A percentile compares a stretch with the other conserved stretches of the same genome.
phyloP scores from a whole-genome alignment of 495 filamentous ascomycete genomes.

The Xylaria telfairii region DNA sequence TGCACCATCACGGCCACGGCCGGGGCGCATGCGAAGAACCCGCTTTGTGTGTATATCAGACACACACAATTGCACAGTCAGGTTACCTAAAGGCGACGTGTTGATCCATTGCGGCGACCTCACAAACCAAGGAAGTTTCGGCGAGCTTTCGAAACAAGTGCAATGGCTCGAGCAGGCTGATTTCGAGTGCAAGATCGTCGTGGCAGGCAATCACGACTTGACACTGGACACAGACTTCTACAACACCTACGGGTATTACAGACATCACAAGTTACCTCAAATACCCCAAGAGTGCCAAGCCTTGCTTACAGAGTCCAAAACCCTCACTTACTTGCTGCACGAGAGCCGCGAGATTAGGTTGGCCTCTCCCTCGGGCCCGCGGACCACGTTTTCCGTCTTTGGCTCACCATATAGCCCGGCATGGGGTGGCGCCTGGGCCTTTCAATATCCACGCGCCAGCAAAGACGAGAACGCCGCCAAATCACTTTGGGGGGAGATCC shows the following conservation, averaged over 20 bases:
- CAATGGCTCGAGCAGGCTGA: constrained; percentile 81
- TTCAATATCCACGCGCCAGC: constrained; percentile 63
- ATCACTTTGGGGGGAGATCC: constrained; percentile 65
- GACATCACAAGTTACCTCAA: constrained; percentile 66
- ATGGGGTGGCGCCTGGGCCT: constrained; percentile 69
- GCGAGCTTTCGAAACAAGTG: constrained; percentile 63
- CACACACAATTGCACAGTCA: constrained; percentile 75
- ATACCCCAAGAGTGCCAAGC: constrained; percentile 61
- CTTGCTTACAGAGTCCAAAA: constrained; percentile 58
- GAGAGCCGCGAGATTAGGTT: constrained; percentile 64
- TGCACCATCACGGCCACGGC: not conserved
- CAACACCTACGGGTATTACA: constrained; percentile 57
- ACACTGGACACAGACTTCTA: constrained; percentile 72
- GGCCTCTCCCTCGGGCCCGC: constrained; percentile 61
- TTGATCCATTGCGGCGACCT: constrained; percentile 92
- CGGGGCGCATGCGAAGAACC: constrained; percentile 34
- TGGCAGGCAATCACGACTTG: constrained; percentile 86
- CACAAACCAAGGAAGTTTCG: constrained; percentile 76
- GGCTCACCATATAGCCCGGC: constrained; percentile 75
- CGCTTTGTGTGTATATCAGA: constrained; percentile 80
- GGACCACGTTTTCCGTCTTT: constrained; percentile 74
- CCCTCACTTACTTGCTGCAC: constrained; percentile 72
- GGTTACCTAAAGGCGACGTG: constrained; percentile 82
- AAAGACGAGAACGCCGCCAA: constrained; percentile 43
- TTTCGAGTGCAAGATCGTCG: constrained; percentile 82